Conservation (phyloP, 768 basidiomycete genomes). For the Mycena rosella region DNA sequence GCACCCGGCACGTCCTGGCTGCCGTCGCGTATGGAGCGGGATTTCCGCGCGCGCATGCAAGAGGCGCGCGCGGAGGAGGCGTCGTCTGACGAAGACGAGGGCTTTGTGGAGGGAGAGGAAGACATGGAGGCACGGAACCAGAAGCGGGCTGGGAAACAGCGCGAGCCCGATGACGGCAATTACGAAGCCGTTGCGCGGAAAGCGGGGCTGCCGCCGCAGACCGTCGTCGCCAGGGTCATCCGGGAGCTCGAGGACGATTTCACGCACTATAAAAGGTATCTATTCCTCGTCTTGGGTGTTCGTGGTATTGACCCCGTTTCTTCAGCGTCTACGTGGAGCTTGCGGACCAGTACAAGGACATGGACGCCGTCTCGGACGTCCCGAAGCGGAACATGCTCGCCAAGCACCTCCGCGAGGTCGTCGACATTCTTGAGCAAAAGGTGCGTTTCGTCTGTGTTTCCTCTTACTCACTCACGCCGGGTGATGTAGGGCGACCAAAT, state of each 20-base stretch:
- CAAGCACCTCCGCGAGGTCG: constrained; percentile 89
- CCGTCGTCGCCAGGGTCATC: constrained; percentile 85
- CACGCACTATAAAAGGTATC: constrained; percentile 90
- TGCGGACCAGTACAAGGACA: constrained; percentile 91
- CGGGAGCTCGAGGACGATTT: constrained; percentile 96
- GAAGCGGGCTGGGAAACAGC: constrained; percentile 48
- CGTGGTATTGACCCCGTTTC: constrained; percentile 20
- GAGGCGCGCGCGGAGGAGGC: constrained; percentile 21
- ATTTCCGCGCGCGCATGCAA: constrained; percentile 32
- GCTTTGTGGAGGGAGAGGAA: constrained; percentile 60
- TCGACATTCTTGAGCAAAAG: constrained; percentile 93
- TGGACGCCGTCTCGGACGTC: constrained; percentile 88
- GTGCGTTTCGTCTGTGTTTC: constrained; percentile 52
- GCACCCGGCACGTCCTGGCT: constrained; percentile 38
- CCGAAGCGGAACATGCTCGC: constrained; percentile 89
- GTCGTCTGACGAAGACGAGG: constrained; percentile 58
- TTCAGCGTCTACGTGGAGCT: constrained; percentile 89
- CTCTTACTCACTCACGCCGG: constrained; percentile 23
- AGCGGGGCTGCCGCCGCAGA: constrained; percentile 82
- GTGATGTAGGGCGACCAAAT: constrained; percentile 90
- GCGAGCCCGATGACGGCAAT: constrained; percentile 42
- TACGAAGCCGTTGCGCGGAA: constrained; percentile 49
- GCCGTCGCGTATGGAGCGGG: constrained; percentile 33
- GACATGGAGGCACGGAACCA: constrained; percentile 39
- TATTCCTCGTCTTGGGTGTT: background rate